Evolutionary conservation across 2,329 filamentous ascomycete genomes (phyloP).

Genomic region (Penicillium digitatum): DNA sequence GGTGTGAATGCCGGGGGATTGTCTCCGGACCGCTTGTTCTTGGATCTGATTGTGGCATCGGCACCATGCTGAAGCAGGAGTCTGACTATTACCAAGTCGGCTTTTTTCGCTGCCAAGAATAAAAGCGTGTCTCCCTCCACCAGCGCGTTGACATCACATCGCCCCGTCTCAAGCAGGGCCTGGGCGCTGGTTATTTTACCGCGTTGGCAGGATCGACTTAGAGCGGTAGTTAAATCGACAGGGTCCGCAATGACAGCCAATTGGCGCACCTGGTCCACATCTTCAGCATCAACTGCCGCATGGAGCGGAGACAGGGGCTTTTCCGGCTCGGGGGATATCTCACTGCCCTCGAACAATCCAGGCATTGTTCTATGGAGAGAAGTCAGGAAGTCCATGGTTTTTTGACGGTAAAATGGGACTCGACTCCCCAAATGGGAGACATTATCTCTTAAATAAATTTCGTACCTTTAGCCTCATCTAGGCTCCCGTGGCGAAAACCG

Average conservation of each 20-base stretch:
- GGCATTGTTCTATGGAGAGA: neutral
- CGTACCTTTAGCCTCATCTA: neutral
- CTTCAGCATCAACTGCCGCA: constrained; percentile 1
- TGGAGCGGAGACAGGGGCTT: neutral
- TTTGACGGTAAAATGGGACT: neutral
- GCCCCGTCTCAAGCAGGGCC: neutral
- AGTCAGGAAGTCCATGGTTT: neutral
- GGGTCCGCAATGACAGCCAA: constrained; percentile 1
- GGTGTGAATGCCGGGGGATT: neutral
- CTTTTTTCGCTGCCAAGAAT: constrained; percentile 2
- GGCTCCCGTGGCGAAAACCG: neutral
- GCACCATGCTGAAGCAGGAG: constrained; percentile 13
- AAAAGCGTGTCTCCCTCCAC: constrained; percentile 8
- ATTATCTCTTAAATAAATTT: neutral
- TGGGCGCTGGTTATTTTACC: neutral
- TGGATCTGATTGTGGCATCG: neutral
- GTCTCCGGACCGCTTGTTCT: neutral
- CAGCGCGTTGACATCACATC: constrained; percentile 8
- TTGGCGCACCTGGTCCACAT: constrained; percentile 5
- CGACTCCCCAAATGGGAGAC: neutral
- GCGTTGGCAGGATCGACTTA: constrained; percentile 6
- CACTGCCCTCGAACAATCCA: neutral
- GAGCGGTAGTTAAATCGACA: constrained; percentile 4
- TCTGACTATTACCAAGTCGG: neutral
- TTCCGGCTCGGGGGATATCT: neutral